Percentiles rank a stretch among this genome's conserved stretches.
Evolutionary conservation across 345 rosid genomes (phyloP).

Genomic region (Turritis glabra): DNA sequence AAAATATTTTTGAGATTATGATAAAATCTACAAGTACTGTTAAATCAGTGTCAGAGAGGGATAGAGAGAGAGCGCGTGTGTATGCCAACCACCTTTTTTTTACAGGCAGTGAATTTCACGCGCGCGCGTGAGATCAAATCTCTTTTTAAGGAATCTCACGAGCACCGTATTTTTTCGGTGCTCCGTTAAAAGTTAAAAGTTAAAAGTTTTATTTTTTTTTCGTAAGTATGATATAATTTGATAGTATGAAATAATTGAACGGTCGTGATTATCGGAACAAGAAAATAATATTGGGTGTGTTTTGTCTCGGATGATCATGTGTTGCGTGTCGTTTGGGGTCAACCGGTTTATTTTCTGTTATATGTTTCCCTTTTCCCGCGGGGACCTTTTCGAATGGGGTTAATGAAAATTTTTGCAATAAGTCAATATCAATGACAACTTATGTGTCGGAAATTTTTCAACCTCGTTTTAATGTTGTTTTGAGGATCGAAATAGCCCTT

Average conservation of each 20-base stretch:
- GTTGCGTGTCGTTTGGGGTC: slow-evolving; percentile 15
- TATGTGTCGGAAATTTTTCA: slow-evolving; percentile 32
- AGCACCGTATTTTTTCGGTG: slow-evolving; percentile 2
- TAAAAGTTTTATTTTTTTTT: neutral
- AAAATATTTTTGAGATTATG: neutral
- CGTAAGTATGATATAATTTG: neutral
- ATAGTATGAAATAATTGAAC: slow-evolving; percentile 24
- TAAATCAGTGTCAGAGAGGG: slow-evolving; percentile 37
- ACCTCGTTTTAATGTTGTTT: neutral
- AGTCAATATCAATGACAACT: slow-evolving; percentile 11
- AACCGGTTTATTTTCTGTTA: slow-evolving; percentile 7
- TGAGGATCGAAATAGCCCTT: neutral
- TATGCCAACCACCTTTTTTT: slow-evolving; percentile 25
- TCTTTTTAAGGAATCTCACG: neutral
- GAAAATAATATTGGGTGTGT: slow-evolving; percentile 22
- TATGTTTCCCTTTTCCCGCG: slow-evolving; percentile 2
- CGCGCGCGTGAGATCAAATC: slow-evolving; percentile 25
- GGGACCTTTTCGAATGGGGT: slow-evolving; percentile 21
- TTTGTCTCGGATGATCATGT: slow-evolving; percentile 20
- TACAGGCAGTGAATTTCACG: neutral
- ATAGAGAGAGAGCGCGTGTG: slow-evolving; percentile 35
- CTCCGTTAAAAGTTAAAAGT: neutral
- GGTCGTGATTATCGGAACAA: slow-evolving; percentile 36
- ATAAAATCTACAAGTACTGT: slow-evolving; percentile 33
- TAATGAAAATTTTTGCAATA: neutral